Conservation (phyloP, 2,329 filamentous ascomycete species). For the Simplicillium aogashimaense region DNA sequence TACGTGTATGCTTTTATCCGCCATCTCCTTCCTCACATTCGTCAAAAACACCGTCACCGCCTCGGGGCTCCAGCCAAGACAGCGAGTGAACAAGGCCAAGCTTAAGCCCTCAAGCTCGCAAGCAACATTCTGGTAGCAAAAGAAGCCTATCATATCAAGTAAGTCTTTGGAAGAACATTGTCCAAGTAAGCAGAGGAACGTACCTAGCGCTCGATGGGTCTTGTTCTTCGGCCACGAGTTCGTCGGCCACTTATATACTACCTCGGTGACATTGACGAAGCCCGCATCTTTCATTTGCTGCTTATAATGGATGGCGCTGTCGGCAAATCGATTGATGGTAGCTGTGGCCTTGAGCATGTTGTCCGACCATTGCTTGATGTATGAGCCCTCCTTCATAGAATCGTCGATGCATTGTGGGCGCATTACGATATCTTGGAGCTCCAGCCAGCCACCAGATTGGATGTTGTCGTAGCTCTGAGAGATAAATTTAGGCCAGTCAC, state of each 20-base stretch:
- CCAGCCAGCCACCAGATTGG: constrained; percentile 32
- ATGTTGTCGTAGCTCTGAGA: constrained; percentile 24
- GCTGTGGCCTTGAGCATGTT: constrained; percentile 19
- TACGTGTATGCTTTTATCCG: constrained; percentile 21
- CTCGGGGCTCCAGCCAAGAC: constrained; percentile 21
- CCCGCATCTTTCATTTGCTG: constrained; percentile 37
- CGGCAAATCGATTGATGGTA: constrained; percentile 18
- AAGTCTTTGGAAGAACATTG: no score
- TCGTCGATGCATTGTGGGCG: constrained; percentile 30
- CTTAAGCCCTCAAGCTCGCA: constrained; percentile 23
- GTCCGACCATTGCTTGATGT: constrained; percentile 16
- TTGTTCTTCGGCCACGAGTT: constrained; percentile 33
- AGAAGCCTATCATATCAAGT: constrained; percentile 30
- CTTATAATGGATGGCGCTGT: constrained; percentile 18
- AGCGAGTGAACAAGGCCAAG: constrained; percentile 26
- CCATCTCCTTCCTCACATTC: constrained; percentile 22
- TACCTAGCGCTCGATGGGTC: not conserved
- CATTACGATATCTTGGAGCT: constrained; percentile 31
- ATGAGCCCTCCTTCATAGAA: constrained; percentile 18
- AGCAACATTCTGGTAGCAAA: constrained; percentile 21
- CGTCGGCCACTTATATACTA: constrained; percentile 37
- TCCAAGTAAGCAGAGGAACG: not conserved
- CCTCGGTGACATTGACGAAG: constrained; percentile 39
- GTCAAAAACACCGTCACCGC: constrained; percentile 22
- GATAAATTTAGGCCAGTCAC: constrained; percentile 24